phyloP scores from a whole-genome alignment of 495 filamentous ascomycete species.

The Aeminium ludgeri region DNA sequence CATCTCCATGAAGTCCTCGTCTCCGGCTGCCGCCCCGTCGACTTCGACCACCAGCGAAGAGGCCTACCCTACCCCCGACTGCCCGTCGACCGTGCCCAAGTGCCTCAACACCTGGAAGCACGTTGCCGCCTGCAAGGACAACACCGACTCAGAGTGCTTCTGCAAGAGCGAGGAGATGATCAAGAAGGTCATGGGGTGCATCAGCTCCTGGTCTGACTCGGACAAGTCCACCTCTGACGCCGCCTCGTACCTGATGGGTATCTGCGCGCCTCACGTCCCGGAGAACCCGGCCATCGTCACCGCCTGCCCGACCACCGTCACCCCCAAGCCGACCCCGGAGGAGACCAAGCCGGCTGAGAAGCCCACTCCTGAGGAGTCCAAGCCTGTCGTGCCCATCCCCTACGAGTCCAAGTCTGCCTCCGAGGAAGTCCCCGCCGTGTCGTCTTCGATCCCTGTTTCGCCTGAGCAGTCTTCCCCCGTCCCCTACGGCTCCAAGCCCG shows the following conservation, averaged over 20 bases:
- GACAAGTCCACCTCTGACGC: conserved; percentile 50
- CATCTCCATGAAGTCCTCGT: too few species aligned
- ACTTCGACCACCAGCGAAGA: too few species aligned
- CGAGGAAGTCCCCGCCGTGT: conserved; percentile 2
- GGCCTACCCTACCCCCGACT: conserved; percentile 25
- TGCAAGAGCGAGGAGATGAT: conserved; percentile 66
- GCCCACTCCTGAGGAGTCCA: too few species aligned
- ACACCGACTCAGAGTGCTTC: conserved; percentile 72
- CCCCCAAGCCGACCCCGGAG: conserved; percentile 32
- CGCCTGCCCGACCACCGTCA: conserved; percentile 44
- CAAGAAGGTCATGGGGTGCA: conserved; percentile 63
- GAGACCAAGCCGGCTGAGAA: conserved; percentile 10
- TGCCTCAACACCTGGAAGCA: conserved; percentile 92
- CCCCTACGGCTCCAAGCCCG: too few species aligned
- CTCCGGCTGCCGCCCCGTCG: too few species aligned
- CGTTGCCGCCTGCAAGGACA: conserved; percentile 58
- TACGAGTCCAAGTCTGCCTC: too few species aligned
- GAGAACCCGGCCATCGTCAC: conserved; percentile 77
- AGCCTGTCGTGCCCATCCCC: too few species aligned
- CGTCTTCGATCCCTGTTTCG: conserved; percentile 10
- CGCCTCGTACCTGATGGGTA: conserved; percentile 73
- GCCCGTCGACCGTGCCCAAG: conserved; percentile 61
- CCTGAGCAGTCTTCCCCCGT: too few species aligned
- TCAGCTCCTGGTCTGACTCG: conserved; percentile 56
- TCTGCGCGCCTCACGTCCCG: conserved; percentile 61